Evolutionary conservation across 768 basidiomycete genomes (phyloP), one percentile per base, ranked within the genome.

Genomic region (Scleroderma citrinum): DNA sequence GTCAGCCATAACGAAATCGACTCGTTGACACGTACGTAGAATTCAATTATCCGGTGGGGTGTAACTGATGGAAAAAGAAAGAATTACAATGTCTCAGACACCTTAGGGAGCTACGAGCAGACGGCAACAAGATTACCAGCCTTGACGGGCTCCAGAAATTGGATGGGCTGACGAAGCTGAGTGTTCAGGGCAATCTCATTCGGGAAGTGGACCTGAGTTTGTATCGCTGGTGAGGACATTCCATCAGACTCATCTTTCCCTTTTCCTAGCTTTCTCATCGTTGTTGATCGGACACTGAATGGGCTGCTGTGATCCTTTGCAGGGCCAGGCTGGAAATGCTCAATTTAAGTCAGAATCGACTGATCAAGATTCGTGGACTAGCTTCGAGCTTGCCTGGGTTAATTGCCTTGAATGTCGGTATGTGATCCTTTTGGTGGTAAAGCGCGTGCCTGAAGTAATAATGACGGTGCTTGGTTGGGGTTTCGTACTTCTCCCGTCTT

Each of bases 1-100:
- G 82, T 99, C 53, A 92, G 91, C 65, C 67, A 81, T 60, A 98
- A 98, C 66, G 79, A 89, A 55, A 76, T 98, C 46, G 92, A 95
- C 52, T 89, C 89, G 7, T 72, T 98, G 49, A 78, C 75, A 43
- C 91, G 91, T 95, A 67, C 70, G 90, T 83, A 34, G 37, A 5
- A 30, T 21, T 19, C 34, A 29, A 35, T 56, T 48, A 49, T 41
- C 44, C 8, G n/a, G 40, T 26, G 24, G 23, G 14, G 7, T n/a
- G 40, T 42, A 10, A 26, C 40, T 51, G 41, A 23, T 37, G 21
- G 30, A 50, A 48, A 44, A 42, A 50, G 56, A 29, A 62, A 96
- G 93, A 96, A 64, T 73, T 98, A 24, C 76, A 79, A 52, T 90
- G 87, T 64, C 76, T 98, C 48, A 77, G 81, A 52, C 91, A 90